A percentile compares a stretch with the other conserved stretches of the same genome.
Evolutionary conservation across 495 filamentous ascomycete species (phyloP).

Genomic region (Penicillium fimorum): DNA sequence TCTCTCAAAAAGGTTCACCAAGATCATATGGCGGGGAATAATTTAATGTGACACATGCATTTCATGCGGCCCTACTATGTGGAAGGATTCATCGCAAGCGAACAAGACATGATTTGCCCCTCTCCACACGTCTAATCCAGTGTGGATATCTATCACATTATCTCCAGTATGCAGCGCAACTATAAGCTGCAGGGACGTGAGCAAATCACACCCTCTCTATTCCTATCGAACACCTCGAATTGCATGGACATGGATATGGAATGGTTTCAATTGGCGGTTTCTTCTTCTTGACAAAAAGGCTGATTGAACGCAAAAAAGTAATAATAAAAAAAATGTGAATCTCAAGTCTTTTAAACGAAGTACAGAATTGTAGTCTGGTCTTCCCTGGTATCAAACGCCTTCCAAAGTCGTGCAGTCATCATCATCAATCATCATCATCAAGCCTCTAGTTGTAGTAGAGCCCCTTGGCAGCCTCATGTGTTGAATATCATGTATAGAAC

Average conservation of each 20-base stretch:
- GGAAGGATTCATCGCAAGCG: conserved; percentile 3
- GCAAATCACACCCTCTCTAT: not conserved
- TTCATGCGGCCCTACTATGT: not conserved
- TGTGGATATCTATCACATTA: not conserved
- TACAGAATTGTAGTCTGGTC: not conserved
- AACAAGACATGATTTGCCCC: not conserved
- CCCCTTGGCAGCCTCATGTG: not conserved
- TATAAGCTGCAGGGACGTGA: not conserved
- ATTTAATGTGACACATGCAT: not conserved
- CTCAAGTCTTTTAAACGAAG: conserved; percentile 1
- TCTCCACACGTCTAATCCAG: not conserved
- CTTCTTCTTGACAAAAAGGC: not conserved
- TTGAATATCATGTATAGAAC: not conserved
- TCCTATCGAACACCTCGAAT: not conserved
- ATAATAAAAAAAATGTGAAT: conserved; percentile 2
- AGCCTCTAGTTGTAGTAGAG: conserved; percentile 4
- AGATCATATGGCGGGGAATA: not conserved
- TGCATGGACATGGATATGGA: not conserved
- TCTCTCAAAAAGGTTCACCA: not conserved
- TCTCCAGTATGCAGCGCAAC: not conserved
- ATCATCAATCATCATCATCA: conserved; percentile 19
- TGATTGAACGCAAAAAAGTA: not conserved
- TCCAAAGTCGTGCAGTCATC: conserved; percentile 8
- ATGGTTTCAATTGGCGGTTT: not conserved
- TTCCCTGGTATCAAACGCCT: conserved; percentile 8